A percentile compares a stretch with the other conserved stretches of the same genome.
phyloP scores from a whole-genome alignment of 257 asterid species.

The Solanum chilense region DNA sequence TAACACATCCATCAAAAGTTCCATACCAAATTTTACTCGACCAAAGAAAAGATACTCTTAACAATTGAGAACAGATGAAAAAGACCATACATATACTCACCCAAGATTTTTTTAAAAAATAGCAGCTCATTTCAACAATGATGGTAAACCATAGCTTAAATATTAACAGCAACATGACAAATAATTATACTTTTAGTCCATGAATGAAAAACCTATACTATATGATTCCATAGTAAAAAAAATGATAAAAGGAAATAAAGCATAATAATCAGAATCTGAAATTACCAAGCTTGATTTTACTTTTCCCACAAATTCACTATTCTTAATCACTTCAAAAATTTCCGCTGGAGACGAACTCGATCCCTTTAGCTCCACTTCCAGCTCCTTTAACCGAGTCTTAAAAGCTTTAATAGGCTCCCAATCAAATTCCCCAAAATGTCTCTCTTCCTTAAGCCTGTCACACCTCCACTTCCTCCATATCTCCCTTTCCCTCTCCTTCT shows the following conservation, averaged over 20 bases:
- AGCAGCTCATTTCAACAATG: background rate
- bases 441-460: slow-evolving; percentile 46
- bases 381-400: slow-evolving; percentile 61
- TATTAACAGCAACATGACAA: background rate
- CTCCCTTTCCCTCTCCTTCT: slow-evolving; percentile 38
- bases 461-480: slow-evolving; percentile 33
- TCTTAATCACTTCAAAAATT: slow-evolving; percentile 79
- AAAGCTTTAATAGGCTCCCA: slow-evolving; percentile 75
- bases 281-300: slow-evolving; percentile 88
- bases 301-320: slow-evolving; percentile 80
- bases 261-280: background rate
- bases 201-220: background rate
- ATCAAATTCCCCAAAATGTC: slow-evolving; percentile 50
- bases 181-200: background rate
- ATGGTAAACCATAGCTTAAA: background rate
- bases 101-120: background rate
- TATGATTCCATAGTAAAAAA: background rate
- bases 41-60: background rate
- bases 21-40: background rate
- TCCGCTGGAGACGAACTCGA: slow-evolving; percentile 34
- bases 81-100: background rate
- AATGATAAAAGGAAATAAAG: background rate
- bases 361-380: slow-evolving; percentile 75
- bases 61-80: background rate
- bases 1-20: background rate